These are phyloP conservation scores for Fusarium odoratissimum DNA, from an alignment of 2,329 filamentous ascomycete species.

Conservation along the genomic window DNA sequence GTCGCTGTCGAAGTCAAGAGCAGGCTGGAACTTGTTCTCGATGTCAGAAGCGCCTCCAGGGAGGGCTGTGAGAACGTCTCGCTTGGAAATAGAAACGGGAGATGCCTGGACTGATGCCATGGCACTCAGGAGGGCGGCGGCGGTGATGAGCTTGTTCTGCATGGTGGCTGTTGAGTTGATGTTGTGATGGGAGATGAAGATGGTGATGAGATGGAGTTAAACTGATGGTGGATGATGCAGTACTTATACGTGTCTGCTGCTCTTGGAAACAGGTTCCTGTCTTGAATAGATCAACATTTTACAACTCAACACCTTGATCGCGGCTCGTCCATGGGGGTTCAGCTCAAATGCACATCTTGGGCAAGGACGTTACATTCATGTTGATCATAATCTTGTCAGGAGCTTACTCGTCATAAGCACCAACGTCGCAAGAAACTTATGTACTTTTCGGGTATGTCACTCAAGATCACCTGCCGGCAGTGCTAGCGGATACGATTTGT, in stretches of 20 bases:
- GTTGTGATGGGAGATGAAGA: not conserved
- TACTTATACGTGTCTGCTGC: constrained; percentile 3
- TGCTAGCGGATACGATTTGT: not conserved
- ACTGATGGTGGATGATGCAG: rapidly evolving
- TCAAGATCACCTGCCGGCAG: not conserved
- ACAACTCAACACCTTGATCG: not conserved
- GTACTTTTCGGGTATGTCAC: not conserved
- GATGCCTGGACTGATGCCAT: constrained; percentile 33
- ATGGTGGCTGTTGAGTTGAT: not conserved
- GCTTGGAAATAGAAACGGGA: constrained; percentile 25
- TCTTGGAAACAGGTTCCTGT: not conserved
- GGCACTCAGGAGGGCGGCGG: constrained; percentile 30
- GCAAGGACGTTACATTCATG: not conserved
- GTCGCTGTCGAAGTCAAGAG: constrained; percentile 54
- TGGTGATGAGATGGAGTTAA: not conserved
- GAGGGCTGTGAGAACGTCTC: constrained; percentile 47
- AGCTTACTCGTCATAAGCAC: not conserved
- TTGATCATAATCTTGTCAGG: constrained; percentile 9
- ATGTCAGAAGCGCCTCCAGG: constrained; percentile 48
- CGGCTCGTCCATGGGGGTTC: not conserved
- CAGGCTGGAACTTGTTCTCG: constrained; percentile 52
- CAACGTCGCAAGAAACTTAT: not conserved
- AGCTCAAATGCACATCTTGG: not conserved
- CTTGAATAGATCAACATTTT: not conserved
- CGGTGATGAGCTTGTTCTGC: constrained; percentile 31